Base-by-base conservation (phyloP, 805 yeast species). In the Starmerella floris region DNA sequence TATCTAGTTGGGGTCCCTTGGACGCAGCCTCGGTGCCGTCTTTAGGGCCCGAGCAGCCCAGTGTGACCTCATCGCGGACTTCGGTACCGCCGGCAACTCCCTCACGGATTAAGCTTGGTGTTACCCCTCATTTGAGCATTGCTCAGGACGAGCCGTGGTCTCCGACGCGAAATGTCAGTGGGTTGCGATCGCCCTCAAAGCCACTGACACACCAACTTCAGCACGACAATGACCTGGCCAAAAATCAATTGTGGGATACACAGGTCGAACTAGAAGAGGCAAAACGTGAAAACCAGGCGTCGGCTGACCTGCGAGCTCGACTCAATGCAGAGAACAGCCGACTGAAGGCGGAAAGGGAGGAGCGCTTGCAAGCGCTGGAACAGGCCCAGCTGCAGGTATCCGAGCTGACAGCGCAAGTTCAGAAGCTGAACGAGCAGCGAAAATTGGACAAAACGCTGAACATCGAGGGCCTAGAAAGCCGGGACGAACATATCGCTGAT, bases 171-270 rank as follows among this genome's bases (percentile, higher is more conserved):
- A 30, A 41, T 56, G 52, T 25, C 28, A 11, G 53, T 41, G 35
- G 19, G 21, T 28, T 37, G 22, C 27, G 36, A 6, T 41, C 46
- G 2, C 49, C 48, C 19, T 20, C 32, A n/a, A 43, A 28, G 23
- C 20, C 40, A 2, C 27, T 26, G 13, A 35, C 42, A 11, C 32
- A 25, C 20, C 42, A 43, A 26, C 41, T 48, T 37, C 41, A 35
- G 22, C 37, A 33, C 20, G 43, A 40, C 15, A 23, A 35, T 40
- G 64, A 61, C 27, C 48, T 52, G 10, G 52, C 49, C 45, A 54
- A 57, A 30, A 62, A 60, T 20, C 64, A 59, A 32, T 59, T 62
- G 37, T 62, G 67, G 67, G 54, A 61, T 32, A 51, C 63, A 27
- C 64, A 60, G 39, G 47, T 57, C 20, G 55, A 58, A 36, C 43